These are phyloP conservation scores for Turnera subulata DNA, from an alignment of 345 rosid genomes.

Conservation along the genomic window DNA sequence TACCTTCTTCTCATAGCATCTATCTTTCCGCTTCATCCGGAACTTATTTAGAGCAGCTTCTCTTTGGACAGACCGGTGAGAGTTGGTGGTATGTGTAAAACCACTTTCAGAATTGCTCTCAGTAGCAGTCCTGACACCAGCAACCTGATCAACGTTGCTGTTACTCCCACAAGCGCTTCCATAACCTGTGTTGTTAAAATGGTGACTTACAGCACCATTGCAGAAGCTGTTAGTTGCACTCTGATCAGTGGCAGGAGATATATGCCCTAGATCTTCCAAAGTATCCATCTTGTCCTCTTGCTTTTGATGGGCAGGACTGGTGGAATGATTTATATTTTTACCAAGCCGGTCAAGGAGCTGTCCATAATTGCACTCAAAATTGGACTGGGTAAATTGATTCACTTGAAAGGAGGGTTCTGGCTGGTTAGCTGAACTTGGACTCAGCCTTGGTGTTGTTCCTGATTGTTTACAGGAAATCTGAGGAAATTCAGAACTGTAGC, in stretches of 20 bases:
- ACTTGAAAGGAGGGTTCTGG: slow-evolving; percentile 40
- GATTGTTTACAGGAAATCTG: slow-evolving; percentile 31
- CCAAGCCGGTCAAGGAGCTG: slow-evolving; percentile 34
- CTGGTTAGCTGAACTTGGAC: slow-evolving; percentile 55
- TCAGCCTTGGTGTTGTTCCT: slow-evolving; percentile 37
- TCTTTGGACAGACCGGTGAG: slow-evolving; percentile 25
- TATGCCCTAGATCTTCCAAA: slow-evolving; percentile 48
- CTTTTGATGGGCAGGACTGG: slow-evolving; percentile 28
- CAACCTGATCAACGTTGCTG: slow-evolving; percentile 15
- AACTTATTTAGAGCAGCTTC: slow-evolving; percentile 57
- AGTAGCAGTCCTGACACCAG: too few relatives aligned
- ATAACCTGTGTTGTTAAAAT: slow-evolving; percentile 36
- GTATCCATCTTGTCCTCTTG: slow-evolving; percentile 30
- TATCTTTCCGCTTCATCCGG: slow-evolving; percentile 56
- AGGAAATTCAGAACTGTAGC: slow-evolving; percentile 39
- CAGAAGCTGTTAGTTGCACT: slow-evolving; percentile 62
- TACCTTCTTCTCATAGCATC: slow-evolving; percentile 63
- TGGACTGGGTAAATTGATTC: slow-evolving; percentile 37
- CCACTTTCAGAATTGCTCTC: too few relatives aligned
- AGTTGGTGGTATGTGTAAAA: too few relatives aligned
- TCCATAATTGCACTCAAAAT: slow-evolving; percentile 32
- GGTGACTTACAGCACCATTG: slow-evolving; percentile 38
- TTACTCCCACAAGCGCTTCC: slow-evolving; percentile 50
- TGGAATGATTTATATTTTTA: slow-evolving; percentile 33
- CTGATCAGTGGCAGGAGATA: slow-evolving; percentile 52